Conservation (phyloP, 305 asterid genomes). For the Coffea humblotiana region DNA sequence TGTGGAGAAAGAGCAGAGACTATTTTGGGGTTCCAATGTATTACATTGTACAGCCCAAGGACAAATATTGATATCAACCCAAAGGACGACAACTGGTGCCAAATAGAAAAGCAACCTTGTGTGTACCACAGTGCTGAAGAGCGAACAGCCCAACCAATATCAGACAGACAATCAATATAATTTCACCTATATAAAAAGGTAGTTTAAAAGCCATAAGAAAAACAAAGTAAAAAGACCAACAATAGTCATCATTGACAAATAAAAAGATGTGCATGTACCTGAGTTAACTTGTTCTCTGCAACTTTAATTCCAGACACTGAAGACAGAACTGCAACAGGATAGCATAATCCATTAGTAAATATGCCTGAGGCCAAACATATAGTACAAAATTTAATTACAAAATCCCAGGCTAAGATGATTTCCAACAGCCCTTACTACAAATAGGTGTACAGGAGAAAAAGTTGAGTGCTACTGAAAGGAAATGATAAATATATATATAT, state of each 20-base stretch:
- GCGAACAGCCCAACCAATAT: slow-evolving; percentile 94
- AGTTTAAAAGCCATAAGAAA: slow-evolving; percentile 10
- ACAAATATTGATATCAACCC: slow-evolving; percentile 85
- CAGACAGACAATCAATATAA: slow-evolving; percentile 59
- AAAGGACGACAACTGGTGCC: slow-evolving; percentile 90
- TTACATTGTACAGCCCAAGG: slow-evolving; percentile 75
- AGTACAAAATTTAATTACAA: not conserved
- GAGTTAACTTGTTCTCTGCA: slow-evolving; percentile 39
- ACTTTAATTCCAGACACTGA: slow-evolving; percentile 70
- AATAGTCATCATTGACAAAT: not conserved
- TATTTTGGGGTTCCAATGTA: slow-evolving; percentile 81
- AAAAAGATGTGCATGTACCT: slow-evolving; percentile 34
- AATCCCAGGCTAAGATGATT: not conserved
- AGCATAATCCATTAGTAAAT: slow-evolving; percentile 13
- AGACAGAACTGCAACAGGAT: slow-evolving; percentile 60
- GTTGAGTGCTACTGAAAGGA: not conserved
- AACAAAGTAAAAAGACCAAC: not conserved
- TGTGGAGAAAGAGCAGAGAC: slow-evolving; percentile 86
- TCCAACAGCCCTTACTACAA: not conserved
- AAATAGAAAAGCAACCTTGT: slow-evolving; percentile 84
- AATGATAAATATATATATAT: not conserved
- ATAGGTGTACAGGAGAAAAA: not conserved
- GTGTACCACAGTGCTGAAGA: slow-evolving; percentile 94
- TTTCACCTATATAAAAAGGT: slow-evolving; percentile 49
- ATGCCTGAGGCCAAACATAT: not conserved